Conservation (phyloP, 202 grass and related monocot genomes). For the Setaria viridis region DNA sequence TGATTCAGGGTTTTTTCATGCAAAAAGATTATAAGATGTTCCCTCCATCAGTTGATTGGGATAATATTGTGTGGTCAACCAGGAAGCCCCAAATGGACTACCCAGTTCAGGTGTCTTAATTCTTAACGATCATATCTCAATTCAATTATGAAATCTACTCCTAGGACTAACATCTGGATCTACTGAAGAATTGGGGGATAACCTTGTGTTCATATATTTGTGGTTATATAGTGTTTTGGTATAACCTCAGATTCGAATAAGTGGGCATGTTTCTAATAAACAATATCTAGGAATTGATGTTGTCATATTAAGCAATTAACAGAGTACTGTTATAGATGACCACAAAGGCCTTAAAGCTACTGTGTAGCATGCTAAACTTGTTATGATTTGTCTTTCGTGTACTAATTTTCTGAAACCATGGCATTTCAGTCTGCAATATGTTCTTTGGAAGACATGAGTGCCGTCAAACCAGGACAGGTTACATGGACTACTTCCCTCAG, state of each 20-base stretch:
- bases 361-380: neutral
- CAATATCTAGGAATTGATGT: neutral
- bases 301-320: neutral
- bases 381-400: neutral
- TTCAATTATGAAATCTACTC: neutral
- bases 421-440: conserved; percentile 46
- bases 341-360: too few species aligned
- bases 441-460: conserved; percentile 39
- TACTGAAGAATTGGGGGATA: neutral
- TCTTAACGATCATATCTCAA: neutral
- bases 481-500: neutral
- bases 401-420: neutral
- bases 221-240: neutral
- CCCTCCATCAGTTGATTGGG: conserved; percentile 81
- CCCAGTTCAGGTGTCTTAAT: conserved; percentile 66
- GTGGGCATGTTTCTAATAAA: neutral
- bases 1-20: conserved; percentile 81
- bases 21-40: conserved; percentile 96
- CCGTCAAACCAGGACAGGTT: conserved; percentile 34
- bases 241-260: neutral
- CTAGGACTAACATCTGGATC: neutral
- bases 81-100: conserved; percentile 81
- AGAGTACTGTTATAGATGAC: neutral
- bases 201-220: neutral
- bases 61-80: conserved; percentile 76